phyloP scores from a whole-genome alignment of 768 basidiomycete species.

The Lactarius tabidus region DNA sequence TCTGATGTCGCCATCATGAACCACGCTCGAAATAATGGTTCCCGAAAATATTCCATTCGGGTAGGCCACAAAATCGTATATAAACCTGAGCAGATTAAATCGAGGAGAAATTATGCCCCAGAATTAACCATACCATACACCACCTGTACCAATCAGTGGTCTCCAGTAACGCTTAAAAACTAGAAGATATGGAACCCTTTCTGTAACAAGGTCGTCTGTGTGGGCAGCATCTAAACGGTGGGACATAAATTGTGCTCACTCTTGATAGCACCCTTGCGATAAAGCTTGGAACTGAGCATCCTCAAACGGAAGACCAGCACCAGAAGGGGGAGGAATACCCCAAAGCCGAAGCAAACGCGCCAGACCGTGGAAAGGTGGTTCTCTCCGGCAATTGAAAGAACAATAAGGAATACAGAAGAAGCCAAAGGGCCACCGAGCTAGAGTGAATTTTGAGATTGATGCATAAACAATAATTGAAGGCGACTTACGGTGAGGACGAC shows the following conservation, averaged over 20 bases:
- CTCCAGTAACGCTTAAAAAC: slow-evolving; percentile 64
- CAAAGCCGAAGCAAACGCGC: slow-evolving; percentile 63
- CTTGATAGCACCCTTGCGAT: slow-evolving; percentile 61
- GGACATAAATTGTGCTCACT: slow-evolving; percentile 34
- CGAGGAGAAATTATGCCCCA: not conserved
- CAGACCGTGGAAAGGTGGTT: slow-evolving; percentile 60
- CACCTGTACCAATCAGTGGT: slow-evolving; percentile 63
- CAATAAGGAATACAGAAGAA: slow-evolving; percentile 62
- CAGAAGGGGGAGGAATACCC: slow-evolving; percentile 55
- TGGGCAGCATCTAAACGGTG: not conserved
- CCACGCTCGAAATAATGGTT: slow-evolving; percentile 63
- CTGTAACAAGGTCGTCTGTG: slow-evolving; percentile 30
- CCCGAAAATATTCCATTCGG: slow-evolving; percentile 69
- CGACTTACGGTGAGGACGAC: slow-evolving; percentile 54
- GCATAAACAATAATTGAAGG: not conserved
- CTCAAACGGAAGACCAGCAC: slow-evolving; percentile 70
- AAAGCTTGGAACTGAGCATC: slow-evolving; percentile 66
- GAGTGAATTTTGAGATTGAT: not conserved
- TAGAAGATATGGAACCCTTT: slow-evolving; percentile 55
- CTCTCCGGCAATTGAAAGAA: slow-evolving; percentile 60
- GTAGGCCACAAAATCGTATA: slow-evolving; percentile 67
- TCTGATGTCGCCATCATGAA: slow-evolving; percentile 51
- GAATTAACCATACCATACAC: slow-evolving; percentile 51
- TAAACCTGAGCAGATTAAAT: slow-evolving; percentile 43
- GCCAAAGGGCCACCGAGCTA: slow-evolving; percentile 66